phyloP scores from a whole-genome alignment of 2,329 filamentous ascomycete genomes.

The Penicillium sp. region DNA sequence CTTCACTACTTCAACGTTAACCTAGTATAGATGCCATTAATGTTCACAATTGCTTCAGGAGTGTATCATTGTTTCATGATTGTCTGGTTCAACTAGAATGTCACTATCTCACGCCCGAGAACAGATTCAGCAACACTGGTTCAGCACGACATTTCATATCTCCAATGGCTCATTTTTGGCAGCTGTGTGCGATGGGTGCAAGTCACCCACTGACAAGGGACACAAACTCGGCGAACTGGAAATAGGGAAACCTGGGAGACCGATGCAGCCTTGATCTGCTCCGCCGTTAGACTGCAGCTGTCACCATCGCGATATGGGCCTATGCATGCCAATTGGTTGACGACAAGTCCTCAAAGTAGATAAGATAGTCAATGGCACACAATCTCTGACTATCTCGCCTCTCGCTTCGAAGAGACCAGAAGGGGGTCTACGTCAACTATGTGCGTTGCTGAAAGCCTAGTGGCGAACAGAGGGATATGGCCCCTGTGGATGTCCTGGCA shows the following conservation, averaged over 20 bases:
- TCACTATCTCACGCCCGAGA: too few relatives aligned
- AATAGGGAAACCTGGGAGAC: background rate
- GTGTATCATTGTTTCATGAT: background rate
- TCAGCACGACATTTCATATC: slow-evolving; percentile 2
- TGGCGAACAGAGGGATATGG: background rate
- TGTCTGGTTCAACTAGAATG: background rate
- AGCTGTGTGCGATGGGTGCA: background rate
- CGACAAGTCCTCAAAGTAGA: slow-evolving; percentile 11
- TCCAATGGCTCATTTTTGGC: background rate
- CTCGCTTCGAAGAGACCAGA: background rate
- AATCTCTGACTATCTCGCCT: background rate
- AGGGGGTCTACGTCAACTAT: background rate
- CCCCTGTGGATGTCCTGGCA: slow-evolving; percentile 4
- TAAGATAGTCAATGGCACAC: slow-evolving; percentile 14
- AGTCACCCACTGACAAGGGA: background rate
- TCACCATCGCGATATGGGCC: background rate
- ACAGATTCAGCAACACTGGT: background rate
- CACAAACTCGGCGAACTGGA: background rate
- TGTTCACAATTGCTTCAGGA: background rate
- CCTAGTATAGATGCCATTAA: background rate
- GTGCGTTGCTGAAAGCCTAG: background rate
- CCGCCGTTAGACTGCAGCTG: slow-evolving; percentile 1
- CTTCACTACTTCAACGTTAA: background rate
- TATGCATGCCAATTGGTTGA: slow-evolving; percentile 11
- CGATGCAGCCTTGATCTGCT: background rate